Evolutionary conservation across 805 yeast genomes (phyloP).

Genomic region (Candida sithepensis): DNA sequence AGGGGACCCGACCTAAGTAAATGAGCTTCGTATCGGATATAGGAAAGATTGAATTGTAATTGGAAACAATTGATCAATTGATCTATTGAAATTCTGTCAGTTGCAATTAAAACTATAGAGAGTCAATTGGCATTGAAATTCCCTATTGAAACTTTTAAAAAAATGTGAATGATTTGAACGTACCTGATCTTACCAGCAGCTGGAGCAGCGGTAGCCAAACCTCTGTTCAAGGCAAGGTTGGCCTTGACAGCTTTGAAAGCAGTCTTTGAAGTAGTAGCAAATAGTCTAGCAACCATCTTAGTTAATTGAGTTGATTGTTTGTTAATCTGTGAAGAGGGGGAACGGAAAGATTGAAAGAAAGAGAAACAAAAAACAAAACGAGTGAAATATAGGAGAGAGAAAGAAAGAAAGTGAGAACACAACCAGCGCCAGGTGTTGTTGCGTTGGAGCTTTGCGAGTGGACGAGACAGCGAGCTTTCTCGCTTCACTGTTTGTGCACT

Average conservation of each 20-base stretch:
- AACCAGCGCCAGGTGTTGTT: neutral
- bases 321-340: neutral
- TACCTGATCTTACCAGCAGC: slow-evolving; percentile 84
- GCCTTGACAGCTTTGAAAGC: slow-evolving; percentile 89
- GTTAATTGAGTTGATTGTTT: slow-evolving; percentile 13
- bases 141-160: neutral
- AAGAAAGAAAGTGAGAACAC: neutral
- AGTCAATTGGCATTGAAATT: neutral
- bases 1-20: too few relatives aligned
- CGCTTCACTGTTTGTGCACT: too few relatives aligned
- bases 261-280: slow-evolving; percentile 69
- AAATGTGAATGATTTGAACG: slow-evolving; percentile 33
- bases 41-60: neutral
- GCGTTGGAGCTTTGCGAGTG: slow-evolving; percentile 1
- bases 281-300: slow-evolving; percentile 48
- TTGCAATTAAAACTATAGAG: neutral
- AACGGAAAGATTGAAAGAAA: neutral
- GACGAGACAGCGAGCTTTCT: neutral
- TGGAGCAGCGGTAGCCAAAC: slow-evolving; percentile 76
- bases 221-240: slow-evolving; percentile 69
- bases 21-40: neutral
- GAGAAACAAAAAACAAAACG: neutral
- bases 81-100: neutral
- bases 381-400: neutral
- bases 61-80: neutral